These are phyloP conservation scores for Ogataea paraovalis DNA, from an alignment of 805 yeast species.

Conservation along the genomic window DNA sequence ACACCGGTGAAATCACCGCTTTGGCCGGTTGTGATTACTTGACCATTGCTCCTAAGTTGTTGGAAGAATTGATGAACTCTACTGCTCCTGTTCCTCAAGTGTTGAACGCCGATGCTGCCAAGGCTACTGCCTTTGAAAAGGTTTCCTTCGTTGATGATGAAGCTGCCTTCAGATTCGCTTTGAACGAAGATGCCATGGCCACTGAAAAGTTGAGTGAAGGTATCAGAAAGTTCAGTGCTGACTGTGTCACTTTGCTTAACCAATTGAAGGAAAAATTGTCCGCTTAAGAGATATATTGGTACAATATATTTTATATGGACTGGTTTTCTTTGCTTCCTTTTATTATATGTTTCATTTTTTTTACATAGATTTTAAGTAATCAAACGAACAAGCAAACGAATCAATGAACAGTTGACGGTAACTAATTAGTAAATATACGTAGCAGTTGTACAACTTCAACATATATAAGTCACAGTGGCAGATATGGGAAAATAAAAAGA, in stretches of 20 bases:
- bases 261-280: constrained; percentile 37
- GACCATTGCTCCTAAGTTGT: constrained; percentile 89
- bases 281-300: not conserved
- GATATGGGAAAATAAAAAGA: too few relatives aligned
- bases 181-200: constrained; percentile 98
- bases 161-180: constrained; percentile 79
- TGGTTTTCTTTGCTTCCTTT: too few relatives aligned
- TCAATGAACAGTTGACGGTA: too few relatives aligned
- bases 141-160: constrained; percentile 82
- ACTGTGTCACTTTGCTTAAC: constrained; percentile 72
- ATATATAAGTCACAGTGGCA: too few relatives aligned
- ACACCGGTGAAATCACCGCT: constrained; percentile 90
- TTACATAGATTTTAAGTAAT: too few relatives aligned
- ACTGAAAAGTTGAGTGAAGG: constrained; percentile 97
- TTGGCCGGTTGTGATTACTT: constrained; percentile 96
- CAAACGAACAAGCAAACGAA: too few relatives aligned
- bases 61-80: constrained; percentile 83
- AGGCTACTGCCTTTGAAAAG: constrained; percentile 55
- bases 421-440: too few relatives aligned
- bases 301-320: too few relatives aligned
- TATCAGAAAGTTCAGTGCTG: constrained; percentile 95
- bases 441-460: too few relatives aligned
- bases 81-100: constrained; percentile 73
- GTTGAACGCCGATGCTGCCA: constrained; percentile 67
- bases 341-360: too few relatives aligned